These are phyloP conservation scores for Catunica adiposa DNA, from an alignment of 2,329 filamentous ascomycete genomes.

Conservation along the genomic window DNA sequence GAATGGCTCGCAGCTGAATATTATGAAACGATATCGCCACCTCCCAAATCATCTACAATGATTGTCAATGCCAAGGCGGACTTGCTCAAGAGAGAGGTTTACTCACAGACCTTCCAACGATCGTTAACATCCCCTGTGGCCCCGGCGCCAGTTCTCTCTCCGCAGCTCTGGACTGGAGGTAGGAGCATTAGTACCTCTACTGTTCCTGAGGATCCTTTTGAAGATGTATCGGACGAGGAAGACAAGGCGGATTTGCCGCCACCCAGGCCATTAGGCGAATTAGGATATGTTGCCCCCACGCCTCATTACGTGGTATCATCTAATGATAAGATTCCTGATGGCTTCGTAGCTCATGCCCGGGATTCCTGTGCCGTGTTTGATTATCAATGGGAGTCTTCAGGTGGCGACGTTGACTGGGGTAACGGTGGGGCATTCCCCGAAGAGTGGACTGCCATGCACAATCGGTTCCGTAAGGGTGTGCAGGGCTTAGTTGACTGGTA, in stretches of 20 bases:
- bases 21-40: slow-evolving; percentile 80
- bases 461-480: slow-evolving; percentile 65
- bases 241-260: slow-evolving; percentile 12
- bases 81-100: slow-evolving; percentile 60
- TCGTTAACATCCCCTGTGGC: slow-evolving; percentile 12
- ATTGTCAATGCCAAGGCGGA: slow-evolving; percentile 77
- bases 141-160: slow-evolving; percentile 5
- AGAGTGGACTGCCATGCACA: slow-evolving; percentile 93
- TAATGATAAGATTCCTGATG: slow-evolving; percentile 66
- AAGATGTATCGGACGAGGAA: slow-evolving; percentile 7
- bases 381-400: slow-evolving; percentile 90
- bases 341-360: slow-evolving; percentile 78
- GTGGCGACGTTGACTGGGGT: slow-evolving; percentile 62
- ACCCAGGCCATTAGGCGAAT: slow-evolving; percentile 17
- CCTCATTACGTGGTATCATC: slow-evolving; percentile 72
- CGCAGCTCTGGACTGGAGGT: slow-evolving; percentile 12
- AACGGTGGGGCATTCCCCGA: slow-evolving; percentile 77
- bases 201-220: slow-evolving; percentile 13
- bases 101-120: slow-evolving; percentile 28
- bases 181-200: not conserved
- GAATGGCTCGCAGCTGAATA: slow-evolving; percentile 94
- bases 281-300: slow-evolving; percentile 52
- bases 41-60: slow-evolving; percentile 75
- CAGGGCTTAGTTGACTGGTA: slow-evolving; percentile 78
- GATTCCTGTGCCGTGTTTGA: slow-evolving; percentile 79